phyloP scores from a whole-genome alignment of 1,284 basidiomycete species.

The Mycosarcoma mackinlayi region DNA sequence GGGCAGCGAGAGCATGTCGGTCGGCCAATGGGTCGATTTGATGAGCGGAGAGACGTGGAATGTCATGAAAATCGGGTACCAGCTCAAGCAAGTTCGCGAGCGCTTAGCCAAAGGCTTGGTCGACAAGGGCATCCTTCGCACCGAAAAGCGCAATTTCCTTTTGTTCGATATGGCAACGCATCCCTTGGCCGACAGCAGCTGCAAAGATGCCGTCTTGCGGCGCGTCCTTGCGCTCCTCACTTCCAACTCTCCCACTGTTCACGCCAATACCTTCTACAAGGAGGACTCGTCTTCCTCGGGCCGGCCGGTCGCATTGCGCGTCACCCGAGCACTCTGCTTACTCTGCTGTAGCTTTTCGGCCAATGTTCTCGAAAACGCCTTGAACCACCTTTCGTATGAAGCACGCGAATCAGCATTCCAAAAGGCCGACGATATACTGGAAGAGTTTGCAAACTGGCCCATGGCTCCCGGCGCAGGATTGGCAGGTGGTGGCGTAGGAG shows the following conservation, averaged over 20 bases:
- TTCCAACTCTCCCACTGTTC: conserved; percentile 47
- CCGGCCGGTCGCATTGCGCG: conserved; percentile 44
- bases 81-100: conserved; percentile 67
- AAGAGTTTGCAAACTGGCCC: conserved; percentile 65
- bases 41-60: conserved; percentile 68
- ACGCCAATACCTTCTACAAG: conserved; percentile 55
- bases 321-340: conserved; percentile 61
- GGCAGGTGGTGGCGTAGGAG: conserved; percentile 36
- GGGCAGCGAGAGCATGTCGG: conserved; percentile 56
- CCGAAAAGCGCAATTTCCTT: conserved; percentile 67
- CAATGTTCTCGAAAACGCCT: conserved; percentile 65
- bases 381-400: conserved; percentile 63
- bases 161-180: conserved; percentile 69
- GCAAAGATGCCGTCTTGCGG: conserved; percentile 64
- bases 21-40: conserved; percentile 65
- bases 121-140: conserved; percentile 67
- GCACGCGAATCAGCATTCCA: conserved; percentile 59
- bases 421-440: conserved; percentile 60
- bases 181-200: conserved; percentile 61
- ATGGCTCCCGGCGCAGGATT: conserved; percentile 63
- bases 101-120: conserved; percentile 66
- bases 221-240: conserved; percentile 59
- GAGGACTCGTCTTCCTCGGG: conserved; percentile 42
- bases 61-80: conserved; percentile 65
- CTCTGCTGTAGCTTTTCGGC: conserved; percentile 61